Percentiles rank a stretch among this genome's conserved stretches.
Evolutionary conservation across 805 yeast species (phyloP).

Genomic region (Wickerhamomyces canadensis): DNA sequence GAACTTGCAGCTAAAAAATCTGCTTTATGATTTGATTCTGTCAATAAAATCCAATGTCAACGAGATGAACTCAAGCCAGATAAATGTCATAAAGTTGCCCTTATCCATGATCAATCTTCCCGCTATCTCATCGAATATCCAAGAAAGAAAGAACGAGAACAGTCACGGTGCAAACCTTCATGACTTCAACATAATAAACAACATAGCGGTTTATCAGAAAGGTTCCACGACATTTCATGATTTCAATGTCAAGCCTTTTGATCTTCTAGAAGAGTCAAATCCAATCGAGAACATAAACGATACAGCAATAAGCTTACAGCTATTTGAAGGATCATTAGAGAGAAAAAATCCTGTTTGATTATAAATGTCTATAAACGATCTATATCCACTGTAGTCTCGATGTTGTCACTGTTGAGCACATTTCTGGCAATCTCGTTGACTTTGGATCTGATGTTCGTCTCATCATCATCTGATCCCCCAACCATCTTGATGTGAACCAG

Average conservation of each 20-base stretch:
- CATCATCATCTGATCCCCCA: slow-evolving; percentile 74
- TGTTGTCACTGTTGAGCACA: slow-evolving; percentile 21
- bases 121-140: slow-evolving; percentile 13
- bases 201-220: slow-evolving; percentile 25
- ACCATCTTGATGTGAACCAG: slow-evolving; percentile 50
- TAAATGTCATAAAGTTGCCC: slow-evolving; percentile 22
- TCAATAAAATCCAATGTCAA: slow-evolving; percentile 39
- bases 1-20: slow-evolving; percentile 46
- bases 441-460: slow-evolving; percentile 47
- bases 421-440: slow-evolving; percentile 35
- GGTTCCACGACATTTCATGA: slow-evolving; percentile 27
- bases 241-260: slow-evolving; percentile 44
- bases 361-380: slow-evolving; percentile 23
- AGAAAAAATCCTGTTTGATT: slow-evolving; percentile 34
- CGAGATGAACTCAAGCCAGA: slow-evolving; percentile 24
- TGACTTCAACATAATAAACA: slow-evolving; percentile 12
- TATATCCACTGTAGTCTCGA: slow-evolving; percentile 42
- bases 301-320: slow-evolving; percentile 45
- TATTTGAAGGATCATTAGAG: slow-evolving; percentile 48
- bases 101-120: slow-evolving; percentile 21
- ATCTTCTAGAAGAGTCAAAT: slow-evolving; percentile 52
- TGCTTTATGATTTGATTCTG: slow-evolving; percentile 53
- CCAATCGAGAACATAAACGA: slow-evolving; percentile 44
- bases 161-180: slow-evolving; percentile 15
- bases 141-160: neutral